Conservation (phyloP, 2,329 filamentous ascomycete genomes). For the Westerdykella aurantiaca region DNA sequence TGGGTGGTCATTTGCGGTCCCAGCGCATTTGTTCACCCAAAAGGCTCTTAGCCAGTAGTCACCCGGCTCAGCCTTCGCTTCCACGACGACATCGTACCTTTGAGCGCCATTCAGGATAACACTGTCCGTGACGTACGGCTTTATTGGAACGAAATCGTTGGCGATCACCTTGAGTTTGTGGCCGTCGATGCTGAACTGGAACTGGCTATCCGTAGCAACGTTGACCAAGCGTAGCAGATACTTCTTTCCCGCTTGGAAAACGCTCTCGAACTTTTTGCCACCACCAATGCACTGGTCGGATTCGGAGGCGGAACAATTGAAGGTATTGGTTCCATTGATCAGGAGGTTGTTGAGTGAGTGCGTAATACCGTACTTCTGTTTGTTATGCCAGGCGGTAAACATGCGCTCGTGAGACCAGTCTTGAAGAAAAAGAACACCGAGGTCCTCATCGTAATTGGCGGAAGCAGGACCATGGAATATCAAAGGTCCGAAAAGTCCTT, state of each 20-base stretch:
- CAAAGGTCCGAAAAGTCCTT: conserved; percentile 39
- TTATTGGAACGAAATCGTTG: conserved; percentile 40
- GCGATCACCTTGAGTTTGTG: conserved; percentile 42
- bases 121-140: conserved; percentile 37
- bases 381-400: conserved; percentile 9
- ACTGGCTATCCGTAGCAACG: conserved; percentile 36
- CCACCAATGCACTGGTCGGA: conserved; percentile 8
- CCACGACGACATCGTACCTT: conserved; percentile 36
- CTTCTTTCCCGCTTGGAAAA: conserved; percentile 37
- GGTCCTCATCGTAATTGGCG: conserved; percentile 40
- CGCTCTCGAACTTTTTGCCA: conserved; percentile 29
- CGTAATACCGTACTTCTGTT: conserved; percentile 18
- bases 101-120: conserved; percentile 41
- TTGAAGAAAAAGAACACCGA: conserved; percentile 39
- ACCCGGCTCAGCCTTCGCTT: conserved; percentile 19
- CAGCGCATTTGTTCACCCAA: conserved; percentile 35
- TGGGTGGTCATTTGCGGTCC: conserved; percentile 30
- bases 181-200: conserved; percentile 42
- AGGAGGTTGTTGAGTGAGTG: conserved; percentile 38
- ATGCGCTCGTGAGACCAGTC: conserved; percentile 40
- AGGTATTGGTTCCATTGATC: conserved; percentile 43
- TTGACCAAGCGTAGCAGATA: conserved; percentile 43
- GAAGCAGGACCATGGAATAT: conserved; percentile 39
- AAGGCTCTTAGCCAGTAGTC: conserved; percentile 29
- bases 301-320: conserved; percentile 8